Conservation (phyloP, 169 alveolate genomes). For the Plasmodium knowlesi region DNA sequence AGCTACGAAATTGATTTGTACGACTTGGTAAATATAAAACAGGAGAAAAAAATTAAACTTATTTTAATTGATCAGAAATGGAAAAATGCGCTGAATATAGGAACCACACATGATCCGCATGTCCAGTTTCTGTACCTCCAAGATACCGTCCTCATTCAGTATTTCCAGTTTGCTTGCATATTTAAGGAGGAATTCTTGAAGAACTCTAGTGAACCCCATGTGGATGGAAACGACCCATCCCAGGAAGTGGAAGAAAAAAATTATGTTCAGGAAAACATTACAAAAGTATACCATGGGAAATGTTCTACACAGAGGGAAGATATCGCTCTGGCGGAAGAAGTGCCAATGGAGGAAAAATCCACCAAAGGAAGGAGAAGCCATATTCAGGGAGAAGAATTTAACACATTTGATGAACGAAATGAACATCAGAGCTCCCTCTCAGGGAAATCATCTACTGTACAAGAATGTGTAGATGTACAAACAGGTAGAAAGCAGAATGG, state of each 20-base stretch:
- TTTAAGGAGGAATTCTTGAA: slow-evolving; percentile 11
- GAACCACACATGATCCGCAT: neutral
- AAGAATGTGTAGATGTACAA: neutral
- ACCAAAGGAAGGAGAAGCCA: neutral
- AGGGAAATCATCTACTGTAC: neutral
- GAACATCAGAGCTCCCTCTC: neutral
- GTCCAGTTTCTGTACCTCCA: slow-evolving; percentile 44
- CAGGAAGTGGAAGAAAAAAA: neutral
- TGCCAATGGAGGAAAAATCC: neutral
- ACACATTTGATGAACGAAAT: neutral
- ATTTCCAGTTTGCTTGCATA: slow-evolving; percentile 47
- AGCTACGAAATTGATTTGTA: slow-evolving; percentile 18
- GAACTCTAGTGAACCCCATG: neutral
- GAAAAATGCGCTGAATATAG: slow-evolving; percentile 22
- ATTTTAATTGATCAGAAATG: slow-evolving; percentile 57
- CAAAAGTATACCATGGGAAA: neutral
- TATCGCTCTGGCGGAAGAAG: neutral
- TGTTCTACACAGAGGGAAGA: neutral
- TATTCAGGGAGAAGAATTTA: neutral
- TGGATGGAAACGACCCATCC: neutral
- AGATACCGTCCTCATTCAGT: slow-evolving; percentile 53
- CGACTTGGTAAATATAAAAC: slow-evolving; percentile 54
- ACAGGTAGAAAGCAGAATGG: neutral
- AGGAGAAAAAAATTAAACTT: slow-evolving; percentile 37
- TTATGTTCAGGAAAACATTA: neutral